Conservation (phyloP, 257 asterid species). For the Solanum lycopersicoides region DNA sequence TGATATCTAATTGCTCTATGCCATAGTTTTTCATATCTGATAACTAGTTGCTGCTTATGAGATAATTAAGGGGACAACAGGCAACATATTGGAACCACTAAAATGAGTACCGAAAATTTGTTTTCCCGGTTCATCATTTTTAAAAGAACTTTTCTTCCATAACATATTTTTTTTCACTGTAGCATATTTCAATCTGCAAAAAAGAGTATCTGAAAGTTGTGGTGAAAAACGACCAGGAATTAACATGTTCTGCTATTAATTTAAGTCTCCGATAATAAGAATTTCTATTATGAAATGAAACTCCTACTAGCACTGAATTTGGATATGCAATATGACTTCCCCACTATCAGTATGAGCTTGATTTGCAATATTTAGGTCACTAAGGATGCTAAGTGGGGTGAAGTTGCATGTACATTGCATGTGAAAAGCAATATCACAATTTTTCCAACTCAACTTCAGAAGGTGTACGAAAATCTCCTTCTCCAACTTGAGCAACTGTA, state of each 20-base stretch:
- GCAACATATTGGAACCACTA: not conserved
- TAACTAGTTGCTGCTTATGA: not conserved
- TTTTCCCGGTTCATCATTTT: not conserved
- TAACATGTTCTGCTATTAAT: not conserved
- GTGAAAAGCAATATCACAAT: constrained; percentile 9
- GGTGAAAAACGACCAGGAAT: not conserved
- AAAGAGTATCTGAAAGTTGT: not conserved
- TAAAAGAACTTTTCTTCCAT: not conserved
- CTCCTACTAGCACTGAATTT: not conserved
- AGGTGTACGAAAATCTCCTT: constrained; percentile 34
- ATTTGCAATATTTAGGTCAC: constrained; percentile 31
- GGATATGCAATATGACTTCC: not conserved
- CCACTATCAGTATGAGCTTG: not conserved
- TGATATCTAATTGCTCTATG: not conserved
- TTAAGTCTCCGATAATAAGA: not conserved
- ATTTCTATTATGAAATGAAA: not conserved
- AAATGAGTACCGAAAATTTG: not conserved
- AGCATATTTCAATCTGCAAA: not conserved
- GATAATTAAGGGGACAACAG: not conserved
- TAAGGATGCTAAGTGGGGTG: constrained; percentile 56
- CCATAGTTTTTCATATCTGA: not conserved
- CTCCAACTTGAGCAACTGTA: constrained; percentile 54
- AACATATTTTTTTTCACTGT: not conserved
- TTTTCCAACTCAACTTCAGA: constrained; percentile 43
- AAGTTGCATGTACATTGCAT: constrained; percentile 34